Evolutionary conservation across 2,329 filamentous ascomycete species (phyloP).

Genomic region (Ceratocystis cacaofunesta): DNA sequence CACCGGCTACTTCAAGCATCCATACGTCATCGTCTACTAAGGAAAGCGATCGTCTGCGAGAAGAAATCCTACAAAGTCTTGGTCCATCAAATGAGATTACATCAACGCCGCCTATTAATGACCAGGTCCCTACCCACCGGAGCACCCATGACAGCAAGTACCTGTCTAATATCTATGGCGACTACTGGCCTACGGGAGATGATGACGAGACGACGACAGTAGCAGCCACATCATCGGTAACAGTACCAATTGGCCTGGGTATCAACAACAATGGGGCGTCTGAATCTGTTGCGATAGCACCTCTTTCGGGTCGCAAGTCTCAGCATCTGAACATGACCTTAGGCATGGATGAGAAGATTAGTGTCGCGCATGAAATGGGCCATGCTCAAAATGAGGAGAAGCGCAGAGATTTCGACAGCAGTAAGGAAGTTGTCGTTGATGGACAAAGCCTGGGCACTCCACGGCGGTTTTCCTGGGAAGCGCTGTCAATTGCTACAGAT

Average conservation of each 20-base stretch:
- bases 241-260: background rate
- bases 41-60: conserved; percentile 55
- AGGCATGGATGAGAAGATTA: conserved; percentile 12
- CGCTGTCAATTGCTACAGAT: background rate
- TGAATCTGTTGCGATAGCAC: background rate
- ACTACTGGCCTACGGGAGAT: conserved; percentile 42
- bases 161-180: conserved; percentile 50
- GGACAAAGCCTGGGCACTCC: background rate
- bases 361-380: conserved; percentile 7
- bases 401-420: background rate
- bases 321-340: background rate
- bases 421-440: conserved; percentile 4
- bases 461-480: conserved; percentile 15
- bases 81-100: conserved; percentile 28
- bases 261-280: background rate
- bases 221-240: background rate
- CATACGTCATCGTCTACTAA: conserved; percentile 38
- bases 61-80: conserved; percentile 60
- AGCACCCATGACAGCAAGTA: conserved; percentile 43
- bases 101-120: background rate
- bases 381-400: background rate
- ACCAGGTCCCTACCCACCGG: background rate
- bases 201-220: background rate
- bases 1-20: conserved; percentile 9
- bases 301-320: background rate